Evolutionary conservation across 2,329 filamentous ascomycete species (phyloP), one percentile per base, ranked within the genome.

Genomic region (Xylaria sp.): DNA sequence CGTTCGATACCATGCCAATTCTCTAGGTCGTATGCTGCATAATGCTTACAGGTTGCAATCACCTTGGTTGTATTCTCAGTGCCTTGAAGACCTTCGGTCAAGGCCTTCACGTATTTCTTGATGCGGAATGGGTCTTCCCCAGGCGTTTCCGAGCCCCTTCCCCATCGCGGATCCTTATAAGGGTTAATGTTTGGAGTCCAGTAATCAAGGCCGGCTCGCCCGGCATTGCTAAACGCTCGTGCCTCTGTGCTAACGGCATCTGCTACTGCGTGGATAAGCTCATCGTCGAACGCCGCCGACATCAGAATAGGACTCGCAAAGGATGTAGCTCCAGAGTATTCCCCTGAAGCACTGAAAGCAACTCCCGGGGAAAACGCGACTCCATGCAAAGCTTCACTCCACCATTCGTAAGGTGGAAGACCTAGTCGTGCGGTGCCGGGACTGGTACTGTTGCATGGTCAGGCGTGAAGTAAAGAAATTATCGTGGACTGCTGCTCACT

Each of bases 371-470:
- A 84, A 3, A 72, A 75, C 3, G 85, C 88, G 0, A 92, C 81
- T 1, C 90, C 90, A 73, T 91, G 90, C 0, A 91, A 83, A 1
- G 85, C 88, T 77, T 89, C 87, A 53, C 83, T 85, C 87, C 88
- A 90, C 82, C 88, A 89, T 72, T 87, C 81, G 71, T 91, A 91
- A 0, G 83, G 76, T 0, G 85, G 84, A 0, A 91, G 79, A 5
- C 88, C 88, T 0, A 91, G 81, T 32, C 88, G 81, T 0, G 85
- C 80, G 6, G 86, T 84, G 0, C 88, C 88, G 0, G 83, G 76
- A 4, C 76, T 77, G 61, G 78, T 75, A 65, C 79, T 81, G 12
- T 44, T 54, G 37, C n/a, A 40, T 54, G 29, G 68, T 63, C 72
- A 55, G 75, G 66, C 32, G 59, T 10, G 21, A 48, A 23, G 10